A percentile compares a stretch with the other conserved stretches of the same genome.
These are phyloP conservation scores for Pelomyxa schiedti DNA, from an alignment of 78 protist species.

Conservation along the genomic window DNA sequence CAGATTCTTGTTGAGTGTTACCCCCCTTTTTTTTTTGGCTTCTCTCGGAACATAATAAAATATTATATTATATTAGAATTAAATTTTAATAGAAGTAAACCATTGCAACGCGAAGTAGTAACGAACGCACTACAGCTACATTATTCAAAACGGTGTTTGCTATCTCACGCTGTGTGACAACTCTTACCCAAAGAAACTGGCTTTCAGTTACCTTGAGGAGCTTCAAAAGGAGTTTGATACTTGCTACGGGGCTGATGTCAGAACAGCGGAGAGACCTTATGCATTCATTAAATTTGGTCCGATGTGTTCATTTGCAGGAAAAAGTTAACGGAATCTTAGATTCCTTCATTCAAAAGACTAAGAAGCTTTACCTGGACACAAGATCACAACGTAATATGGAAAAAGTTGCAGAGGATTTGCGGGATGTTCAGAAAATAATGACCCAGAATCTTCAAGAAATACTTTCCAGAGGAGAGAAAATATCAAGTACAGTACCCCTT, in stretches of 20 bases:
- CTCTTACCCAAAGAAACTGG: slow-evolving; percentile 31
- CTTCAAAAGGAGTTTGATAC: slow-evolving; percentile 16
- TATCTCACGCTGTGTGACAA: slow-evolving; percentile 21
- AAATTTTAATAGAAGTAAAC: too few species aligned
- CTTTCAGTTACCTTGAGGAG: slow-evolving; percentile 41
- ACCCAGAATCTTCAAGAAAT: slow-evolving; percentile 34
- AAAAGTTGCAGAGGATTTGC: slow-evolving; percentile 16
- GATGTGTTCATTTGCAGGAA: not conserved
- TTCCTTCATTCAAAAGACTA: slow-evolving; percentile 25
- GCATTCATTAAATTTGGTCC: slow-evolving; percentile 35
- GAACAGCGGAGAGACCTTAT: slow-evolving; percentile 36
- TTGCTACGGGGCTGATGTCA: slow-evolving; percentile 10
- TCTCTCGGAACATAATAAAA: too few species aligned
- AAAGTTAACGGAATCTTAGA: slow-evolving; percentile 11
- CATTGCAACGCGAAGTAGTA: too few species aligned
- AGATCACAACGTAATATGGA: slow-evolving; percentile 14
- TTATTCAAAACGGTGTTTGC: slow-evolving; percentile 25
- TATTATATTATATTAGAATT: too few species aligned
- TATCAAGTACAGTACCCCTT: slow-evolving; percentile 16
- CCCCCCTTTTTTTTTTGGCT: too few species aligned
- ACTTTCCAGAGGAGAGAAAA: slow-evolving; percentile 30
- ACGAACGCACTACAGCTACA: too few species aligned
- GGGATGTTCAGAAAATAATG: slow-evolving; percentile 42
- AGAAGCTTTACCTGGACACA: slow-evolving; percentile 17
- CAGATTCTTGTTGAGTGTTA: too few species aligned